Percentiles rank a stretch among this genome's conserved stretches.
phyloP scores from a whole-genome alignment of 2,329 filamentous ascomycete genomes.

The Diplocarpon rosae region DNA sequence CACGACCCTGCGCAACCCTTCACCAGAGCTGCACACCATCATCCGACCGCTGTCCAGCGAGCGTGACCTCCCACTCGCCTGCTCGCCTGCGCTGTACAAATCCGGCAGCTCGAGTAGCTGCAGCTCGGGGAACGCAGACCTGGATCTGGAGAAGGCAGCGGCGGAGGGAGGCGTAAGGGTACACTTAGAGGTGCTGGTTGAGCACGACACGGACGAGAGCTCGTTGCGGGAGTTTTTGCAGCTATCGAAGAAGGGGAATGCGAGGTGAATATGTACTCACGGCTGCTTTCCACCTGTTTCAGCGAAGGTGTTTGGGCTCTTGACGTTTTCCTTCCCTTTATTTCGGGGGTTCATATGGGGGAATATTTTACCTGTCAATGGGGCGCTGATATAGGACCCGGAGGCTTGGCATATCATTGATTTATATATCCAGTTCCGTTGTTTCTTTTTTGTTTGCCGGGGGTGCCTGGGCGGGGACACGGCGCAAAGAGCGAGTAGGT shows the following conservation, averaged over 20 bases:
- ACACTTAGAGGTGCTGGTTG: background rate
- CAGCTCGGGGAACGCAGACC: background rate
- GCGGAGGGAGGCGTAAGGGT: background rate
- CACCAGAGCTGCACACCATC: too few relatives aligned
- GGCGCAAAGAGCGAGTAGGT: too few relatives aligned
- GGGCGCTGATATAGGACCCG: background rate
- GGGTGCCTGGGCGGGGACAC: too few relatives aligned
- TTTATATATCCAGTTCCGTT: background rate
- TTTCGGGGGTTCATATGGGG: too few relatives aligned
- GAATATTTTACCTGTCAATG: too few relatives aligned
- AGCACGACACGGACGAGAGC: background rate
- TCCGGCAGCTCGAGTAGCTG: background rate
- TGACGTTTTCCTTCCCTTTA: background rate
- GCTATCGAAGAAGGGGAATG: background rate
- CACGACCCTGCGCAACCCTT: too few relatives aligned
- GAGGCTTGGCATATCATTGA: background rate
- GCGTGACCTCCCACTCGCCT: background rate
- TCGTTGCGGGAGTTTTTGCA: background rate
- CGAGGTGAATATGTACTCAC: background rate
- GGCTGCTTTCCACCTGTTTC: background rate
- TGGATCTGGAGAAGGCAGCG: constrained; percentile 2
- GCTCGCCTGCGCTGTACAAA: background rate
- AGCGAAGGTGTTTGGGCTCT: constrained; percentile 3
- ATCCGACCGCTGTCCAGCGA: too few relatives aligned
- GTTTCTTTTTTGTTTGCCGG: background rate